Base-by-base conservation (phyloP, 179 eudicot species). In the Actinidia chinensis region DNA sequence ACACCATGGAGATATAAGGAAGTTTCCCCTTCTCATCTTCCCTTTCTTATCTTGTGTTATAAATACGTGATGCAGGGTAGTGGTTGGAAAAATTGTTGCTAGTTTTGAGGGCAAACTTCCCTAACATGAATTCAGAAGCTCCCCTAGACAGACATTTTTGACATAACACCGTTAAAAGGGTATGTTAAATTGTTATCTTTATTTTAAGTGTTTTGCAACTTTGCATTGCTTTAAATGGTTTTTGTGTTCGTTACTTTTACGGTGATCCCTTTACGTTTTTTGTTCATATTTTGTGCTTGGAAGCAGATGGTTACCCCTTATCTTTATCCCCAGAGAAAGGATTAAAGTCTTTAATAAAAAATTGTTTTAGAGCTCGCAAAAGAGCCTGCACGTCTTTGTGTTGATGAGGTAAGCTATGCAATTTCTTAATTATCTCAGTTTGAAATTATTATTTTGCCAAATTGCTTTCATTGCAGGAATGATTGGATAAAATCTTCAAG, bases 251-350 rank as follows among this genome's bases (percentile, higher is more conserved):
- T 65, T 43, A 69, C 48, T 73, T 40, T 56, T 71, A 8, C 59
- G 47, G 51, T 68, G 78, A 68, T 59, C 60, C 51, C 74, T 58
- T 25, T 74, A 25, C 13, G 71, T n/a, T n/a, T n/a, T n/a, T 78
- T 74, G 46, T 54, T 67, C 8, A 68, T 89, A 97, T 98, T 88
- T 97, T 83, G 99, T 97, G 73, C 89, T 97, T 11, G n/a, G 99
- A 97, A 90, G 99, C 99, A 78, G 99, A 97, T 87, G 99, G 99
- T 82, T 97, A 97, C 84, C 99, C 99, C 99, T 72, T 97, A 97
- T 82, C 98, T 97, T 84, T 97, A 80, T 97, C 99, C 81, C 99
- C 99, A 22, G 99, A 97, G 81, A 97, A 97, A 84, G 99, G 99
- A 28, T 79, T 97, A 79, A 86, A 98, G 83, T 97, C 99, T 80